A percentile compares a stretch with the other conserved stretches of the same genome.
Conservation (phyloP, 306 rosid species). For the Astragalus membranaceus region DNA sequence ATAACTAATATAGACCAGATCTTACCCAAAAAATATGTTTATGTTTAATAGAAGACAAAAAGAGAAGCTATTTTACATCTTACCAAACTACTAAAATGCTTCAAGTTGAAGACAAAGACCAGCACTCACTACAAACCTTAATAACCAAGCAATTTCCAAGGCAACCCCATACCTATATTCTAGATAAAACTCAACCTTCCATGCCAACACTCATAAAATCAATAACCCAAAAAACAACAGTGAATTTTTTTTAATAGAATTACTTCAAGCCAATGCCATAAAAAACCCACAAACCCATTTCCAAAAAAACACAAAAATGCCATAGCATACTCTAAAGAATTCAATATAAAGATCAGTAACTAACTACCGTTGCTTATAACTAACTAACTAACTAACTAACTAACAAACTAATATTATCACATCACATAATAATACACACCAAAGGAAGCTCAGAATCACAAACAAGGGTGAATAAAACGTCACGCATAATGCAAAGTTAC, state of each 20-base stretch:
- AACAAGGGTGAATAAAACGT: background rate
- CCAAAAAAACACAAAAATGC: background rate
- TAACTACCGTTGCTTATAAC: too few relatives aligned
- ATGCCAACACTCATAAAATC: conserved; percentile 26
- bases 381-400: background rate
- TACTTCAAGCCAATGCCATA: conserved; percentile 42
- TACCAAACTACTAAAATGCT: conserved; percentile 55
- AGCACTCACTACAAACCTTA: conserved; percentile 64
- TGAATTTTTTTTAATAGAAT: background rate
- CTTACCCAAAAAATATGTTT: too few relatives aligned
- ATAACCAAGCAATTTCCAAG: conserved; percentile 54
- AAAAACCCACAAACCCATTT: conserved; percentile 24
- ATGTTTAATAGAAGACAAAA: too few relatives aligned
- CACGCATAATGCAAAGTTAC: background rate
- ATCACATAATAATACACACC: background rate
- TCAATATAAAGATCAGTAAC: too few relatives aligned
- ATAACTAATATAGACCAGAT: too few relatives aligned
- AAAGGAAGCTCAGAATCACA: conserved; percentile 7
- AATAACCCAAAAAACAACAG: background rate
- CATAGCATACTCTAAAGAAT: too few relatives aligned
- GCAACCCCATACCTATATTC: background rate
- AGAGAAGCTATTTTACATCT: conserved; percentile 35
- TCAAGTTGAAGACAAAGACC: conserved; percentile 45
- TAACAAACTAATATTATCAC: background rate
- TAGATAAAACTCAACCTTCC: conserved; percentile 27